Conservation (phyloP, 352 stramenopile genomes). For the Globisporangium cylindrosporum region DNA sequence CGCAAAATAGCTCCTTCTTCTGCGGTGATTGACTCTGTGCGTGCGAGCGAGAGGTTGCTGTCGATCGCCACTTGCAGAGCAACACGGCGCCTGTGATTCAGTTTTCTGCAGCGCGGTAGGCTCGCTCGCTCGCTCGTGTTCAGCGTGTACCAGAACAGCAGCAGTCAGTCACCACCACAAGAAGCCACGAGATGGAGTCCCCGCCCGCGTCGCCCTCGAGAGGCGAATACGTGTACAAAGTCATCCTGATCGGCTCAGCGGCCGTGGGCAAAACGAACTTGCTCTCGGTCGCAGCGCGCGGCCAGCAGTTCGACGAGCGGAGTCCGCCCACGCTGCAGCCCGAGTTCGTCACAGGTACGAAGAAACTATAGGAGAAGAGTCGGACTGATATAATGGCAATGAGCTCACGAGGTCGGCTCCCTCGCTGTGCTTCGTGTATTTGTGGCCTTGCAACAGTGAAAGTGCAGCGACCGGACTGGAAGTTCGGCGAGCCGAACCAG, state of each 20-base stretch:
- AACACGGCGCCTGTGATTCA: neutral
- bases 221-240: slow-evolving; percentile 52
- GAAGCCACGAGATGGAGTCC: slow-evolving; percentile 18
- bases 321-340: slow-evolving; percentile 52
- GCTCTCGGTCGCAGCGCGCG: slow-evolving; percentile 48
- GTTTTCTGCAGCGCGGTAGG: neutral
- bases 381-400: neutral
- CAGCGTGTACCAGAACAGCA: neutral
- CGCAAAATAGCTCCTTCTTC: neutral
- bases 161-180: neutral
- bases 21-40: neutral
- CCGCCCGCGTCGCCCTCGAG: slow-evolving; percentile 40
- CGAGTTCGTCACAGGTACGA: slow-evolving; percentile 57
- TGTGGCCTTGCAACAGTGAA: slow-evolving; percentile 32
- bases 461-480: slow-evolving; percentile 65
- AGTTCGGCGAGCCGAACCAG: slow-evolving; percentile 61
- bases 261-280: slow-evolving; percentile 70
- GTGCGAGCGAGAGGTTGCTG: neutral
- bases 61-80: neutral
- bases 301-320: slow-evolving; percentile 54
- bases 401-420: neutral
- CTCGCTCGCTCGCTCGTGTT: neutral
- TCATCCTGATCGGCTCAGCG: slow-evolving; percentile 60
- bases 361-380: neutral
- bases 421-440: neutral